Evolutionary conservation across 345 rosid species (phyloP).

Genomic region (Syzygium grande): DNA sequence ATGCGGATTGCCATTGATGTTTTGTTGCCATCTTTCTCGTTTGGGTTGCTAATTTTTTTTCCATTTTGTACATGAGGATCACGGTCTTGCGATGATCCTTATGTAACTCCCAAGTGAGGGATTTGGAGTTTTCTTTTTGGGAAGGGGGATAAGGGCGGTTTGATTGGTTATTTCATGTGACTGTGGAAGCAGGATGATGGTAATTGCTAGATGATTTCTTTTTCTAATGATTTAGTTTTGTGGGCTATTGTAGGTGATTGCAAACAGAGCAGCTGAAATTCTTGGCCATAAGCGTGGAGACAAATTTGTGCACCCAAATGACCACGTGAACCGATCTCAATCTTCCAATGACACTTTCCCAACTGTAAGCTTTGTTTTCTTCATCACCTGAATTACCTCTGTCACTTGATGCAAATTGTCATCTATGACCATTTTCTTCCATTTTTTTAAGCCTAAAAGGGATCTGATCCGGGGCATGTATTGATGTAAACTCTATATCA

Average conservation of each 20-base stretch:
- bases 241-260: slow-evolving; percentile 61
- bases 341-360: slow-evolving; percentile 98
- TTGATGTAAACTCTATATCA: not conserved
- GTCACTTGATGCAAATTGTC: not conserved
- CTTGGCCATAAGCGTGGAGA: slow-evolving; percentile 87
- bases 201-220: not conserved
- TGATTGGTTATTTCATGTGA: not conserved
- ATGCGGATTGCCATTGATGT: not conserved
- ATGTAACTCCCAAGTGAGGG: not conserved
- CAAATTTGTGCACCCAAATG: slow-evolving; percentile 92
- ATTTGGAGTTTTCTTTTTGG: not conserved
- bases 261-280: slow-evolving; percentile 95
- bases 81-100: not conserved
- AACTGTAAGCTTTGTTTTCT: slow-evolving; percentile 42
- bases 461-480: not conserved
- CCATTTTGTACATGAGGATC: not conserved
- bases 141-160: not conserved
- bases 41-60: not conserved
- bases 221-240: not conserved
- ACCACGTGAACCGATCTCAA: slow-evolving; percentile 92
- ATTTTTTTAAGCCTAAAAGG: not conserved
- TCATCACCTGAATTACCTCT: not conserved
- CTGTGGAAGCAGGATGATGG: not conserved
- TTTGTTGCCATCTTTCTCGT: not conserved
- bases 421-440: not conserved